Evolutionary conservation across 73 alveolate species (phyloP), one percentile per base, ranked within the genome.

Genomic region (Chromera velia): DNA sequence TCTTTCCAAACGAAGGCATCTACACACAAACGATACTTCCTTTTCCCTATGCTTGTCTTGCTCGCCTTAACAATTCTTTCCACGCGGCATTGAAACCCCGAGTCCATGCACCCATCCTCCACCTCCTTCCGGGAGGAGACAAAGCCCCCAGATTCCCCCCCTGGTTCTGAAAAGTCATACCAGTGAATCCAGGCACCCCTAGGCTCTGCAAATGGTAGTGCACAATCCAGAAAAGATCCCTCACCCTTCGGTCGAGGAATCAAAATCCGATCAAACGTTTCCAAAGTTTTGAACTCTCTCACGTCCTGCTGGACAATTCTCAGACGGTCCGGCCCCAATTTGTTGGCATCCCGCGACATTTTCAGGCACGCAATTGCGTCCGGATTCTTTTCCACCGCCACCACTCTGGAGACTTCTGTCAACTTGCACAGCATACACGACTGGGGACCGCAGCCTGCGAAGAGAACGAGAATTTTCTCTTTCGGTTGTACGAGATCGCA

Each of bases 361-460:
- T n/a, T 28, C 0, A 63, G 70, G 10, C 70, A 63, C 33, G 26
- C 18, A 31, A 63, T n/a, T 17, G 70, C 70, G 9, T 28, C 70
- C 13, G 27, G 13, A 17, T 63, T 63, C 32, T 31, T 24, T 31
- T 63, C 70, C 26, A 63, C 10, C 19, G 32, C 26, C 0, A 63
- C 70, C 0, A 26, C 28, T 63, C 28, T 31, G 26, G 70, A 28
- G 9, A 31, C 70, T 18, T 28, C 33, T 26, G 70, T 19, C 10
- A 28, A 0, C 28, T 63, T 63, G 6, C 32, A 28, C 26, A 63
- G 19, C 70, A 63, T 63, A 31, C 70, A 63, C 28, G 70, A 28
- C 32, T n/a, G 70, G 32, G 70, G 70, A 24, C 70, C 70, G 70
- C 70, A 63, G 24, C 70, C 70, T 22, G 70, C 70, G 29, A 63